Evolutionary conservation across 1,284 basidiomycete species (phyloP), one percentile per base, ranked within the genome.

Genomic region (Bondarzewia mesenterica): DNA sequence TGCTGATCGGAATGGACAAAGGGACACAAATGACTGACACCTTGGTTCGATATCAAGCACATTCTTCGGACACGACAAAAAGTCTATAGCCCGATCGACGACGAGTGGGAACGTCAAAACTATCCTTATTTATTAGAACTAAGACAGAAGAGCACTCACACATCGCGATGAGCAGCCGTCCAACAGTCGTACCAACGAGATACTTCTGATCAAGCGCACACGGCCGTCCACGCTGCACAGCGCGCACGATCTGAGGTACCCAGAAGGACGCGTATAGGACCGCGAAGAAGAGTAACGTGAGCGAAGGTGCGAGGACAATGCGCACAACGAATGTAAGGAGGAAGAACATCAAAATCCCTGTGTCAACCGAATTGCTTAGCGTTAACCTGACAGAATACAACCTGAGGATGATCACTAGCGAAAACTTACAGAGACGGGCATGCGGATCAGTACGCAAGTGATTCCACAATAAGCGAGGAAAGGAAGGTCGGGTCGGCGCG

Each of bases 161-260:
- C 23, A 90, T 62, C 3, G 82, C 78, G 43, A 88, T 73, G 47
- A 78, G 84, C 27, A 91, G 64, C 46, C 91, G 71, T 48, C 82
- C 85, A 0, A 80, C 49, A 0, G 85, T 87, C 2, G 82, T 88
- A 7, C 89, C 90, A 15, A 94, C 49, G n/a, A 94, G 63, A 57
- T 92, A 93, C 54, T 82, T 78, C 42, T 70, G 71, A 5, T 75
- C 69, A 41, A 94, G 63, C 0, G 84, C 86, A 57, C 85, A 85
- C 6, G 74, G 74, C 47, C 86, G 74, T 5, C 85, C 87, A 18
- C 85, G 74, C 21, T 76, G 73, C 5, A 77, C 78, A 36, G 91
- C 89, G 22, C 92, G 74, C 52, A 84, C 72, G 46, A 94, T 91
- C 66, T 94, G 91, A 5, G 88, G 85, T 2, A 85, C 56, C 92